Conservation (phyloP, 2,329 filamentous ascomycete species). For the Penicillium sp. region DNA sequence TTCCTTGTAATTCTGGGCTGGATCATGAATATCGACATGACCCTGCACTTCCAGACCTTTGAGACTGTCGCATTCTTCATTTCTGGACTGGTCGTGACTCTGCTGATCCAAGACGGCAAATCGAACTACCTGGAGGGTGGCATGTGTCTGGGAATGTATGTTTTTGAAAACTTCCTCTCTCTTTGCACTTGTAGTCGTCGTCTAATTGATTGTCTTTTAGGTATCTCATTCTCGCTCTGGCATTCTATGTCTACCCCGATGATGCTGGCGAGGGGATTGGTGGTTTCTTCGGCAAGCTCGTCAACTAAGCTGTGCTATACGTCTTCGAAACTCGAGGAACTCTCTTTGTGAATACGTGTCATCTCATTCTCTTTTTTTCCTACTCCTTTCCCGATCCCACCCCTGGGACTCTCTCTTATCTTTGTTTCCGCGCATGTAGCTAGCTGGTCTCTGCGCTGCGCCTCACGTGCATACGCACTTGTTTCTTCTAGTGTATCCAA, state of each 20-base stretch:
- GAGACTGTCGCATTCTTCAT: conserved; percentile 78
- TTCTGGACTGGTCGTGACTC: conserved; percentile 71
- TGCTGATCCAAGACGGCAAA: conserved; percentile 79
- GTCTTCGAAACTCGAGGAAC: not conserved
- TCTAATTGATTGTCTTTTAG: conserved; percentile 11
- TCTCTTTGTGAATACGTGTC: not conserved
- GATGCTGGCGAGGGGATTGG: conserved; percentile 33
- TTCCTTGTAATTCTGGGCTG: conserved; percentile 80
- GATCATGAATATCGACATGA: conserved; percentile 74
- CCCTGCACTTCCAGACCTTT: conserved; percentile 78
- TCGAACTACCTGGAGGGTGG: conserved; percentile 83
- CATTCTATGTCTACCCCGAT: conserved; percentile 55
- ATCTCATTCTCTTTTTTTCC: not conserved
- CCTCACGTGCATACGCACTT: not conserved
- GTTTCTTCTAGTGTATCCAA: conserved; percentile 8
- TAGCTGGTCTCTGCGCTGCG: conserved; percentile 12
- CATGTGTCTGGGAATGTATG: conserved; percentile 64
- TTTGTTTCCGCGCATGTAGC: conserved; percentile 6
- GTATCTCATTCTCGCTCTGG: conserved; percentile 52
- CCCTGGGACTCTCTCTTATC: not conserved
- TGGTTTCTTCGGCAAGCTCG: conserved; percentile 21
- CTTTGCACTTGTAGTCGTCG: conserved; percentile 8
- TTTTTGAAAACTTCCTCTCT: conserved; percentile 19
- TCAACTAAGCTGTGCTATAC: conserved; percentile 14
- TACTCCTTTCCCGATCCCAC: not conserved